Conservation (phyloP, 306 rosid genomes). For the Lathyrus sativus region DNA sequence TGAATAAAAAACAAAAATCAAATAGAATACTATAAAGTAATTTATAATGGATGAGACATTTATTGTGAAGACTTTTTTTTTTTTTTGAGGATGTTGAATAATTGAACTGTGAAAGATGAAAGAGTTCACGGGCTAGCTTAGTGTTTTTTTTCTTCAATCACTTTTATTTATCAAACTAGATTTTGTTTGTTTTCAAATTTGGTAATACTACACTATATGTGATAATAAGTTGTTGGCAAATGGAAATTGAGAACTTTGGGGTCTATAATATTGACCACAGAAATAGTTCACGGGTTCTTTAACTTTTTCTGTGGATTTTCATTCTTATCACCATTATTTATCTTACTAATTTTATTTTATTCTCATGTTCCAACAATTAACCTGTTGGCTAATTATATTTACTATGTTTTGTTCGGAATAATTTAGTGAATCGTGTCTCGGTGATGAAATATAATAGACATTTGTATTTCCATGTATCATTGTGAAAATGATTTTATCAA, state of each 20-base stretch:
- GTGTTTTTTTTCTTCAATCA: not conserved
- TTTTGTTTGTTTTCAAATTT: slow-evolving; percentile 30
- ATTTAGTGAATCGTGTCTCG: not conserved
- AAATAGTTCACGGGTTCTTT: slow-evolving; percentile 48
- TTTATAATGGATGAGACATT: slow-evolving; percentile 22
- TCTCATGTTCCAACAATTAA: slow-evolving; percentile 23
- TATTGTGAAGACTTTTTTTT: slow-evolving; percentile 21
- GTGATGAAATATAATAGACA: not conserved
- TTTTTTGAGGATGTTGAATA: slow-evolving; percentile 15
- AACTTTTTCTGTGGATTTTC: slow-evolving; percentile 20
- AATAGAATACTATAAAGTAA: slow-evolving; percentile 25
- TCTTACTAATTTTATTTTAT: not conserved
- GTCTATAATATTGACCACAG: slow-evolving; percentile 40
- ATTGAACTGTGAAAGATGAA: slow-evolving; percentile 37
- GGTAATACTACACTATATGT: slow-evolving; percentile 26
- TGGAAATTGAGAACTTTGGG: slow-evolving; percentile 31
- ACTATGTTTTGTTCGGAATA: not conserved
- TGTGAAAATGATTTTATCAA: slow-evolving; percentile 22
- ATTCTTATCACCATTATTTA: not conserved
- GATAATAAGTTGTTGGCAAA: slow-evolving; percentile 34
- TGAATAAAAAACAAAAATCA: slow-evolving; percentile 11
- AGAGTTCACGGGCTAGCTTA: slow-evolving; percentile 45
- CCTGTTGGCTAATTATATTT: not conserved
- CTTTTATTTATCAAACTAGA: slow-evolving; percentile 6
- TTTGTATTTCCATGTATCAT: not conserved